A percentile compares a stretch with the other conserved stretches of the same genome.
phyloP scores from a whole-genome alignment of 331 rosid species.

The Stylosanthes scabra region DNA sequence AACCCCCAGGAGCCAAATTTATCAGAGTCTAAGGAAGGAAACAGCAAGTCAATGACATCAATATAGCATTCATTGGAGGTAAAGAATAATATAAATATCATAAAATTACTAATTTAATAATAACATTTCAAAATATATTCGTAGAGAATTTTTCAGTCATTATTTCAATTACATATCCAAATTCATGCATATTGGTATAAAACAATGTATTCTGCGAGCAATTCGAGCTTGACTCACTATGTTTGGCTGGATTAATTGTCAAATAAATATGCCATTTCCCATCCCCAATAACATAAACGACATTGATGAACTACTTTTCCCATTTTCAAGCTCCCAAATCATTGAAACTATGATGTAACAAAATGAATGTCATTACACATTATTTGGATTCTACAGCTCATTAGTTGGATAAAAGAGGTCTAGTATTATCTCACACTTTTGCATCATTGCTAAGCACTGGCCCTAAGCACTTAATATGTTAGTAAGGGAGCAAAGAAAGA shows the following conservation, averaged over 20 bases:
- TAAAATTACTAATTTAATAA: not conserved
- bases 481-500: conserved; percentile 14
- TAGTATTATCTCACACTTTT: not conserved
- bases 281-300: not conserved
- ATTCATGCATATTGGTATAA: conserved; percentile 32
- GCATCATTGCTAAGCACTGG: not conserved
- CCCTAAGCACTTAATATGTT: not conserved
- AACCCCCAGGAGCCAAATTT: conserved; percentile 88
- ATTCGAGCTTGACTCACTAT: conserved; percentile 8
- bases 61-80: conserved; percentile 11
- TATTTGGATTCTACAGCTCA: not conserved
- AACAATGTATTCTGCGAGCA: conserved; percentile 4
- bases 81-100: conserved; percentile 7
- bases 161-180: conserved; percentile 19
- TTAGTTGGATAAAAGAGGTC: conserved; percentile 8
- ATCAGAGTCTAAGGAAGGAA: conserved; percentile 71
- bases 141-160: conserved; percentile 1
- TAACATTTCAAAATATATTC: conserved; percentile 7
- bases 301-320: conserved; percentile 7
- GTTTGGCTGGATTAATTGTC: not conserved
- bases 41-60: conserved; percentile 35
- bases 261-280: conserved; percentile 29
- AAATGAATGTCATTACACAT: not conserved
- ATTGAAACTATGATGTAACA: not conserved
- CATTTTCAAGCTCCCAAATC: not conserved